A percentile compares a stretch with the other conserved stretches of the same genome.
Evolutionary conservation across 257 asterid genomes (phyloP).

Genomic region (Solanum etuberosum): DNA sequence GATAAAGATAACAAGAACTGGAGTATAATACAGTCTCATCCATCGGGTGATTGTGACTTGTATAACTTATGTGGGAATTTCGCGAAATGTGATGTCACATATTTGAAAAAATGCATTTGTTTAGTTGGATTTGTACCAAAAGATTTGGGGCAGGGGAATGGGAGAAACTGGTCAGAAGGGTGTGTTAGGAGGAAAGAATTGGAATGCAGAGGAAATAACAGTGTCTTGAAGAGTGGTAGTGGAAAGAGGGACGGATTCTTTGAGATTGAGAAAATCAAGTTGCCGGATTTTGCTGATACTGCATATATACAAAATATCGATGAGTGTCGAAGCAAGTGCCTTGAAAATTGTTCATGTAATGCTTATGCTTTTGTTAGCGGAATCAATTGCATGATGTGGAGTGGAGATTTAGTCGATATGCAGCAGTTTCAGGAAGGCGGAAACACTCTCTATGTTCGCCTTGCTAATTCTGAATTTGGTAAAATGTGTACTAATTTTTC

Average conservation of each 20-base stretch:
- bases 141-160: slow-evolving; percentile 32
- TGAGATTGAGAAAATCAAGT: slow-evolving; percentile 25
- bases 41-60: slow-evolving; percentile 29
- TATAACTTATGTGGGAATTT: slow-evolving; percentile 59
- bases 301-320: slow-evolving; percentile 9
- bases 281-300: slow-evolving; percentile 62
- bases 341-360: slow-evolving; percentile 51
- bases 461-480: slow-evolving; percentile 53
- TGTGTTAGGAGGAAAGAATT: slow-evolving; percentile 34
- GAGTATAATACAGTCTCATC: slow-evolving; percentile 34
- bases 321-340: slow-evolving; percentile 36
- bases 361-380: slow-evolving; percentile 53
- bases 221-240: not conserved
- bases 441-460: slow-evolving; percentile 37
- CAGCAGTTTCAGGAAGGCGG: slow-evolving; percentile 42
- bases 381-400: slow-evolving; percentile 66
- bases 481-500: not conserved
- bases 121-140: slow-evolving; percentile 39
- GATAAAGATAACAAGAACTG: slow-evolving; percentile 11
- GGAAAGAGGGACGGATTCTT: slow-evolving; percentile 30
- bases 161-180: slow-evolving; percentile 53
- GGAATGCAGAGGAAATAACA: slow-evolving; percentile 21
- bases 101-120: slow-evolving; percentile 32
- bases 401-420: slow-evolving; percentile 44
- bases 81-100: slow-evolving; percentile 27